phyloP scores from a whole-genome alignment of 148 eudicot genomes.

The Nyssa sinensis region DNA sequence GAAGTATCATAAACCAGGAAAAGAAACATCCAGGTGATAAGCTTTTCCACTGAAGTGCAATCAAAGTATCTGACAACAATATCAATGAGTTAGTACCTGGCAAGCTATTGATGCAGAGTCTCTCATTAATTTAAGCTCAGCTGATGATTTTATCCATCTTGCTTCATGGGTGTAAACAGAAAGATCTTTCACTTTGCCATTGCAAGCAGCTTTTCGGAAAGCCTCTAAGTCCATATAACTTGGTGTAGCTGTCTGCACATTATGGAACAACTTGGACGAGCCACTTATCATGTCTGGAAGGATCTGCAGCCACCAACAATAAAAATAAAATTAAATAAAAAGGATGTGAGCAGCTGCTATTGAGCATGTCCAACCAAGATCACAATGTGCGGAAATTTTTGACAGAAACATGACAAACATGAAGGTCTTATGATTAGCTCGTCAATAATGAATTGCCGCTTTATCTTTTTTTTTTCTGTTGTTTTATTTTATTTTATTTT shows the following conservation, averaged over 20 bases:
- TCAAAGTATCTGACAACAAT: neutral
- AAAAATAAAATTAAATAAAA: neutral
- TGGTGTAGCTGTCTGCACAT: constrained; percentile 52
- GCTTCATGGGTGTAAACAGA: constrained; percentile 68
- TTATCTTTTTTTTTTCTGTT: too few relatives aligned
- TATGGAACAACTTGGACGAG: constrained; percentile 65
- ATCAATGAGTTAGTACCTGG: constrained; percentile 46
- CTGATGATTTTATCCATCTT: constrained; percentile 79
- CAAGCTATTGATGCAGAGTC: constrained; percentile 77
- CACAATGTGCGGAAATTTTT: too few relatives aligned
- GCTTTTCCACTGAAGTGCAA: neutral
- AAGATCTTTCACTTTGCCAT: constrained; percentile 65
- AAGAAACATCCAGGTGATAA: neutral
- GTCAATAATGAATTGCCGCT: too few relatives aligned
- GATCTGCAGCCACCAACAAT: constrained; percentile 48
- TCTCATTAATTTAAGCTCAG: constrained; percentile 79
- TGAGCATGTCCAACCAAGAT: neutral
- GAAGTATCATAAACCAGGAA: constrained; percentile 4
- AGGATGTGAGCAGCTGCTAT: neutral
- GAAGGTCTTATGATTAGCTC: too few relatives aligned
- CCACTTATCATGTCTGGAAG: constrained; percentile 64
- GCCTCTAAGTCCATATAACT: constrained; percentile 58
- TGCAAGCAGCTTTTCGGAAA: constrained; percentile 46
- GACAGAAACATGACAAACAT: neutral
- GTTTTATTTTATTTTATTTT: too few relatives aligned